A percentile compares a stretch with the other conserved stretches of the same genome.
Evolutionary conservation across 495 filamentous ascomycete genomes (phyloP).

Genomic region (Podospora pseudopauciseta): DNA sequence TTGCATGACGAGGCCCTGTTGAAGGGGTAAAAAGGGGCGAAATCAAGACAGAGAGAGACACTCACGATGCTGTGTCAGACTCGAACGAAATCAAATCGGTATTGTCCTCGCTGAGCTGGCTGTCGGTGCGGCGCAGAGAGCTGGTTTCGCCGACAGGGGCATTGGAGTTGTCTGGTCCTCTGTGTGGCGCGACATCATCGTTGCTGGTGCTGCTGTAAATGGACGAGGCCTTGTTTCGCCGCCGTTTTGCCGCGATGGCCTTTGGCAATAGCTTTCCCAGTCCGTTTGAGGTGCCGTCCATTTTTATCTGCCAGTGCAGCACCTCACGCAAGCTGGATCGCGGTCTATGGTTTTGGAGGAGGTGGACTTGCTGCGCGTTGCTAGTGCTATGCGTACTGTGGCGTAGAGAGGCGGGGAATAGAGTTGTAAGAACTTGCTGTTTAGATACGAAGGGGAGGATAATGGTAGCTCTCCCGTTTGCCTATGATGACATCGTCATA

Average conservation of each 20-base stretch:
- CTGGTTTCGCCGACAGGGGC: constrained; percentile 1
- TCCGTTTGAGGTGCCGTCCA: constrained; percentile 36
- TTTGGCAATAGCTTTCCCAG: constrained; percentile 50
- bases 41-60: not conserved
- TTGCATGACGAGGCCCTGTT: constrained; percentile 1
- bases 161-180: constrained; percentile 20
- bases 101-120: constrained; percentile 16
- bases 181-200: constrained; percentile 25
- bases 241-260: constrained; percentile 40
- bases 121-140: constrained; percentile 14
- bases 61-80: constrained; percentile 1
- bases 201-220: constrained; percentile 25
- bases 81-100: constrained; percentile 20
- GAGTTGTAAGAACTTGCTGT: not conserved
- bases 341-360: not conserved
- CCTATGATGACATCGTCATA: constrained; percentile 14
- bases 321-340: not conserved
- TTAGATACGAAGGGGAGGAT: not conserved
- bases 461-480: not conserved
- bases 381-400: not conserved
- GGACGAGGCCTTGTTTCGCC: constrained; percentile 37
- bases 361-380: not conserved
- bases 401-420: not conserved
- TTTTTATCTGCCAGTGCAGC: constrained; percentile 10
- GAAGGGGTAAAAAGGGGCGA: not conserved